Base-by-base conservation (phyloP, 352 stramenopile species). In the Globisporangium solare region DNA sequence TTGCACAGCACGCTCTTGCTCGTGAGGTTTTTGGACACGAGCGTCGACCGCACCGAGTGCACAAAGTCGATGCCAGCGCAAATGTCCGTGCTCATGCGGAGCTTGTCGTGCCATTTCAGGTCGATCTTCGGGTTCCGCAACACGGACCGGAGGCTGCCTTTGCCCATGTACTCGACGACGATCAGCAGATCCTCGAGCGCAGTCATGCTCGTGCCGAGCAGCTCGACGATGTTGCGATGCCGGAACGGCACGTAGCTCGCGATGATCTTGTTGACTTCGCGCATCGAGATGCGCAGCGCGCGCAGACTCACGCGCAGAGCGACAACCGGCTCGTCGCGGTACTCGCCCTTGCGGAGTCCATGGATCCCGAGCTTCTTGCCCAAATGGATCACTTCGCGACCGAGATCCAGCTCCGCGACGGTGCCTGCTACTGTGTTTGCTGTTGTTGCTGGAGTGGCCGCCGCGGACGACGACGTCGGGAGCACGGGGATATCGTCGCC, bases 91-190 rank as follows among this genome's bases (percentile, higher is more conserved):
- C 60, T 71, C 70, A 92, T 87, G 47, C 66, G 54, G 43, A 83
- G 47, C 11, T 74, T 61, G 50, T 73, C 63, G 15, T 71, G 60
- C 82, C 82, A 92, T 49, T 67, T 51, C 6, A 92, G 49, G 37
- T 83, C 66, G 27, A 78, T 63, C 55, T 81, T 71, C 4, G 69
- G 54, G 58, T 79, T 72, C 21, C 66, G 42, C 20, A 92, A 52
- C 11, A 88, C 71, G 4, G 73, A 76, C 18, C 71, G 74, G 2
- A 92, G 57, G 35, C 67, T 88, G 8, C 84, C 82, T 43, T 83
- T 83, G n/a, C 70, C 50, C 78, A 94, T 92, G 57, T 81, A 79
- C 54, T 92, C 84, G 48, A 83, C 79, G 2, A 89, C 79, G 37
- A 94, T 69, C 37, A 88, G 68, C 3, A 86, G 63, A 21, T 90